Evolutionary conservation across 768 basidiomycete genomes (phyloP).

Genomic region (Pilatotrama ljubarskyi): DNA sequence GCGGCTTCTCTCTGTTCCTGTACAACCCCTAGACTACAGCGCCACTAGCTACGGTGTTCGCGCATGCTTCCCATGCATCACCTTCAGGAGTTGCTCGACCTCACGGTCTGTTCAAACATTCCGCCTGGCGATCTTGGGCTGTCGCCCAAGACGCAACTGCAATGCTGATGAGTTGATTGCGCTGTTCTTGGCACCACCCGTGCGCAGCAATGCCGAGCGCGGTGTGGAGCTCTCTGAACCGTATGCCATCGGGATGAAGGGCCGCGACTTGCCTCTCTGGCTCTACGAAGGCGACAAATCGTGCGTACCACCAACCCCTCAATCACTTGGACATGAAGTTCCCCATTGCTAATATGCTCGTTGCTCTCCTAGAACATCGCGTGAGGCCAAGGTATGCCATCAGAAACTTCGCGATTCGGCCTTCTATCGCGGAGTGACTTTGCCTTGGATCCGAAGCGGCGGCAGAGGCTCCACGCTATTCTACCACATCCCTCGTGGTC

Average conservation of each 20-base stretch:
- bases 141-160: neutral
- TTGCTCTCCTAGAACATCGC: neutral
- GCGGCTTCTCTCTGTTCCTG: neutral
- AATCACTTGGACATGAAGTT: too few species aligned
- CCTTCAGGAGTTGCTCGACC: neutral
- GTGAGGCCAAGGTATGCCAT: too few species aligned
- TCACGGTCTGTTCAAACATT: neutral
- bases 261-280: neutral
- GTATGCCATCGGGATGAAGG: neutral
- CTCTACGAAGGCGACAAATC: neutral
- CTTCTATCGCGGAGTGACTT: neutral
- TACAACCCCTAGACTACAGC: neutral
- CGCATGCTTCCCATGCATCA: neutral
- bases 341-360: too few species aligned
- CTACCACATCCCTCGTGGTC: neutral
- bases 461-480: too few species aligned
- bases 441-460: neutral
- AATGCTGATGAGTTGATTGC: neutral
- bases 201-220: neutral
- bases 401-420: too few species aligned
- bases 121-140: neutral
- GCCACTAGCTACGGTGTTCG: slow-evolving; percentile 1
- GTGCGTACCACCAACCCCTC: too few species aligned
- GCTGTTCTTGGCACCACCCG: neutral
- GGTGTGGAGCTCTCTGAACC: neutral